Base-by-base conservation (phyloP, 169 alveolate genomes). In the Plasmodium gonderi region DNA sequence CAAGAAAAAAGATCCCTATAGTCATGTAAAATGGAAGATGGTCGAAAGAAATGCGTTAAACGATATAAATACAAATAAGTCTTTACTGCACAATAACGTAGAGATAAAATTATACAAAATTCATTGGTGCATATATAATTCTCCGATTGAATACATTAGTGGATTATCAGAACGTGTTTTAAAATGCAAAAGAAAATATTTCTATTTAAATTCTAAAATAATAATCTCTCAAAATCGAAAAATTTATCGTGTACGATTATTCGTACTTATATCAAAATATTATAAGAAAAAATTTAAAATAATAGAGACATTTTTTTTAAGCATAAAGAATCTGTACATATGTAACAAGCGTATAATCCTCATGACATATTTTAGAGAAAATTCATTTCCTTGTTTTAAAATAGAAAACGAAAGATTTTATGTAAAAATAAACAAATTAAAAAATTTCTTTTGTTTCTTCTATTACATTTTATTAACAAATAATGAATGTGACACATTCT, bases 201-300 rank as follows among this genome's bases (percentile, higher is more conserved):
- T 14, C 42, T 60, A 31, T 45, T 26, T 23, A 33, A 33, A 64
- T 60, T 79, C 23, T 64, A 54, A 60, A 33, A 33, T 64, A 26
- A 79, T 79, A 54, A 54, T 36, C 45, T 11, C 67, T n/a, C 31
- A 23, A 68, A 60, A 60, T 36, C 33, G 38, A 54, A 38, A 79
- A 79, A 17, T 38, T 9, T 31, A 14, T 9, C 36, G 6, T n/a
- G 36, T 79, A 79, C 45, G 31, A 64, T 79, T 51, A 17, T 36
- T 60, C 17, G 40, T 8, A 44, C 69, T 44, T 8, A 31, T 54
- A 68, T 64, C 44, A 4, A 60, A 79, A 54, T 38, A 40, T 33
- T 54, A 26, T 79, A 31, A 79, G 17, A 54, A 33, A 60, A 60
- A 79, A 60, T 79, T 60, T 44, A 79, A 36, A n/a, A 36, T 44